Percentiles rank a stretch among this genome's conserved stretches.
Evolutionary conservation across 2,329 filamentous ascomycete species (phyloP).

Genomic region (Xylariaceae sp.): DNA sequence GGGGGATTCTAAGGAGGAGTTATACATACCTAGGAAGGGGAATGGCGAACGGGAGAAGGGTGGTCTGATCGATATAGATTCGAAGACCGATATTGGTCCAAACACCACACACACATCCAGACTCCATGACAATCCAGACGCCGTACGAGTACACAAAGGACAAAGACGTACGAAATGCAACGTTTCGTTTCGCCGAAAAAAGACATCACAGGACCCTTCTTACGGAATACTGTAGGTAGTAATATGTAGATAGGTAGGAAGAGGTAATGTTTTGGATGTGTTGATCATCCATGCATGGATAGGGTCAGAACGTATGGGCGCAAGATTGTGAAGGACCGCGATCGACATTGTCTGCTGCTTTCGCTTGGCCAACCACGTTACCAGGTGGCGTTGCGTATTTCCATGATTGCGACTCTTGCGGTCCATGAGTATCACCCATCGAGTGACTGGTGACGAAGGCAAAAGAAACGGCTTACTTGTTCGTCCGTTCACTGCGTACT

Average conservation of each 20-base stretch:
- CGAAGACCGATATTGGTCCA: background rate
- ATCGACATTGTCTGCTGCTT: background rate
- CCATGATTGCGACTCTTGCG: no score
- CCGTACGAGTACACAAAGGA: background rate
- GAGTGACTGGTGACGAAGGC: background rate
- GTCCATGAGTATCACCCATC: no score
- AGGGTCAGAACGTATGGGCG: background rate
- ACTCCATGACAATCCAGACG: no score
- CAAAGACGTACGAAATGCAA: background rate
- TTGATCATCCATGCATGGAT: background rate
- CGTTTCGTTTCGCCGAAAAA: background rate
- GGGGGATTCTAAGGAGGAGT: no score
- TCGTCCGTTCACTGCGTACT: no score
- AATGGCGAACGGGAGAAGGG: no score
- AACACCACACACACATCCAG: no score
- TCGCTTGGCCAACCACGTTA: background rate
- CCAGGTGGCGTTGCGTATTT: background rate
- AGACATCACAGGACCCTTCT: background rate
- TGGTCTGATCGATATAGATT: background rate
- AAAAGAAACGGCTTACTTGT: background rate
- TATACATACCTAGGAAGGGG: no score
- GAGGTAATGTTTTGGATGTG: background rate
- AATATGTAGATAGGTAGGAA: background rate
- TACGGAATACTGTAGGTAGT: no score
- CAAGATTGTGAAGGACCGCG: background rate